Evolutionary conservation across 805 yeast genomes (phyloP).

Genomic region (Ogataea ramenticola): DNA sequence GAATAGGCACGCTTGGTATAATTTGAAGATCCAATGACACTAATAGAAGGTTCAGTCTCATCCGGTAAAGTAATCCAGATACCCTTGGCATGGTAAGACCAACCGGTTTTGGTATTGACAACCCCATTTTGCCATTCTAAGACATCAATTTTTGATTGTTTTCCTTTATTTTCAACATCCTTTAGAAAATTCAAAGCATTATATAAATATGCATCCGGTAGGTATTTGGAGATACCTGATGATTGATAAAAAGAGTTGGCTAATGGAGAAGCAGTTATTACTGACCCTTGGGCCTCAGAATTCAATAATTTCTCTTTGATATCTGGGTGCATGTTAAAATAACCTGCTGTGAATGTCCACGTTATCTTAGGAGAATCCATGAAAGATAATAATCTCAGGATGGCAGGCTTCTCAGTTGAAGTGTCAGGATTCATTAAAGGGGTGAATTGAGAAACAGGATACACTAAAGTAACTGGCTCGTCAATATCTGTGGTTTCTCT

Average conservation of each 20-base stretch:
- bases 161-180: slow-evolving; percentile 35
- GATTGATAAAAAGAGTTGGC: slow-evolving; percentile 93
- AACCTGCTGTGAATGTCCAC: slow-evolving; percentile 95
- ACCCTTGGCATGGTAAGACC: slow-evolving; percentile 99
- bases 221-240: slow-evolving; percentile 66
- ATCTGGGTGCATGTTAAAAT: slow-evolving; percentile 83
- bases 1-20: slow-evolving; percentile 87
- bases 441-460: slow-evolving; percentile 87
- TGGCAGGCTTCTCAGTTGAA: slow-evolving; percentile 78
- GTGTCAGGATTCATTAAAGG: slow-evolving; percentile 62
- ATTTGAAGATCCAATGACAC: slow-evolving; percentile 88
- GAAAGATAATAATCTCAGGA: slow-evolving; percentile 53
- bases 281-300: slow-evolving; percentile 54
- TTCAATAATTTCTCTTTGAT: slow-evolving; percentile 52
- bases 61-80: slow-evolving; percentile 68
- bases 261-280: slow-evolving; percentile 87
- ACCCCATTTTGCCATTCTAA: slow-evolving; percentile 85
- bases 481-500: too few species aligned
- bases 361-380: slow-evolving; percentile 46
- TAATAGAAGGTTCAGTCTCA: slow-evolving; percentile 55
- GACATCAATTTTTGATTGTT: slow-evolving; percentile 41
- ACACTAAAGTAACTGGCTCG: slow-evolving; percentile 54
- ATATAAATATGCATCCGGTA: slow-evolving; percentile 83
- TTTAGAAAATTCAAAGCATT: slow-evolving; percentile 63
- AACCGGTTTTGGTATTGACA: slow-evolving; percentile 75